Evolutionary conservation across 192 early-diverging fungal species (phyloP), one percentile per base, ranked within the genome.

Genomic region (Dissophora globulifera): DNA sequence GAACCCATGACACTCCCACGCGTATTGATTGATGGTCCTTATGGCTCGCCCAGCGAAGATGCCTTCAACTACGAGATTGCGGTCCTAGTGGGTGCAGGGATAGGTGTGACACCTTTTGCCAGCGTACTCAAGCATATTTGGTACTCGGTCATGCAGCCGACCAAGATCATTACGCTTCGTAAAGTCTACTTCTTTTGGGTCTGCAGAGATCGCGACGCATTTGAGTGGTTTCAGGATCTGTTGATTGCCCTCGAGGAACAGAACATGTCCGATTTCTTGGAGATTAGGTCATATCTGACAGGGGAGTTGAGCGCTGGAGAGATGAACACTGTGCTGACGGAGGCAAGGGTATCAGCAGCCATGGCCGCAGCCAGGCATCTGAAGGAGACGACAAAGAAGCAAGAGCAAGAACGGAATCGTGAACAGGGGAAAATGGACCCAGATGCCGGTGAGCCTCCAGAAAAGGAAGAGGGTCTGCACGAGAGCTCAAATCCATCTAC

Each of bases 101-200:
- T 93, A 29, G 92, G 92, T 19, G 88, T 93, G 16, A 93, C 92
- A 0, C 92, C 92, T 2, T 87, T 88, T 25, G 91, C 91, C 3
- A 85, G 89, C 11, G 82, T 93, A 3, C 71, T 93, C 32, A 89
- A 90, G 62, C 88, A 86, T 67, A 75, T 93, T 27, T 90, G 89
- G 66, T 69, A 70, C 42, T 46, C 47, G 19, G 68, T 78, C 45
- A 78, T 64, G 51, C 65, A 69, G 9, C 64, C 74, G 3, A 70
- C 74, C 16, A 79, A 61, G 22, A 57, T 60, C 35, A 79, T 63
- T 11, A 69, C 61, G 4, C 80, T 95, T 38, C 87, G 87, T 65
- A 95, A 95, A 71, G 93, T 93, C 13, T 94, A 94, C 72, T 95
- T 95, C 65, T 82, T 93, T 79, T 95, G 93, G 93, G 83, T 91